Percentiles rank a stretch among this genome's conserved stretches.
Evolutionary conservation across 139 green algal species (phyloP).

Genomic region (Bryopsis sp.): DNA sequence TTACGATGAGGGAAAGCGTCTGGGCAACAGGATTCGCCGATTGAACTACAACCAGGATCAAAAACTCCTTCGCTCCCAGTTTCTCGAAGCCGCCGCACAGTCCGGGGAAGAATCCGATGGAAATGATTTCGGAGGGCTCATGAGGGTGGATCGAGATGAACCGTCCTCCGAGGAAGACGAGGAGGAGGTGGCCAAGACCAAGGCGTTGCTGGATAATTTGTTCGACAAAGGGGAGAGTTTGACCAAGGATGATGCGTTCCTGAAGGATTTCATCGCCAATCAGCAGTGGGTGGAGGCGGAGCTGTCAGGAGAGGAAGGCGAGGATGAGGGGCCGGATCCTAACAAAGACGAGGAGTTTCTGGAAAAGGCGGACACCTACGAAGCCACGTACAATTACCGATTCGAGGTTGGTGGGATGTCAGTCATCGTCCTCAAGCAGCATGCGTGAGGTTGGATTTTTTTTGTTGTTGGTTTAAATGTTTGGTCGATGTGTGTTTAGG

Average conservation of each 20-base stretch:
- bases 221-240: constrained; percentile 51
- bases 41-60: too few relatives aligned
- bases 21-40: too few relatives aligned
- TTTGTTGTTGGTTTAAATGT: constrained; percentile 12
- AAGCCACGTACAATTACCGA: constrained; percentile 89
- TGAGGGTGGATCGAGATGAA: neutral
- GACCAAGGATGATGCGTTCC: constrained; percentile 56
- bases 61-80: too few relatives aligned
- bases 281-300: constrained; percentile 22
- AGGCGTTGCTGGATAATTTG: constrained; percentile 62
- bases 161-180: neutral
- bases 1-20: too few relatives aligned
- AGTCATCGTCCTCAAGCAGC: neutral
- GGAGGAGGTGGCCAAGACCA: neutral
- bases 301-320: constrained; percentile 1
- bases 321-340: constrained; percentile 30
- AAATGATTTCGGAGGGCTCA: neutral
- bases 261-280: constrained; percentile 74
- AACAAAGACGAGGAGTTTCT: constrained; percentile 76
- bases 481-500: constrained; percentile 34
- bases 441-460: constrained; percentile 1
- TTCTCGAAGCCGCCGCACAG: too few relatives aligned
- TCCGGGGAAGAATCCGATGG: neutral
- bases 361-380: constrained; percentile 70
- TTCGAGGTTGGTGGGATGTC: constrained; percentile 30